These are phyloP conservation scores for Russula virescens DNA, from an alignment of 768 basidiomycete genomes.

Conservation along the genomic window DNA sequence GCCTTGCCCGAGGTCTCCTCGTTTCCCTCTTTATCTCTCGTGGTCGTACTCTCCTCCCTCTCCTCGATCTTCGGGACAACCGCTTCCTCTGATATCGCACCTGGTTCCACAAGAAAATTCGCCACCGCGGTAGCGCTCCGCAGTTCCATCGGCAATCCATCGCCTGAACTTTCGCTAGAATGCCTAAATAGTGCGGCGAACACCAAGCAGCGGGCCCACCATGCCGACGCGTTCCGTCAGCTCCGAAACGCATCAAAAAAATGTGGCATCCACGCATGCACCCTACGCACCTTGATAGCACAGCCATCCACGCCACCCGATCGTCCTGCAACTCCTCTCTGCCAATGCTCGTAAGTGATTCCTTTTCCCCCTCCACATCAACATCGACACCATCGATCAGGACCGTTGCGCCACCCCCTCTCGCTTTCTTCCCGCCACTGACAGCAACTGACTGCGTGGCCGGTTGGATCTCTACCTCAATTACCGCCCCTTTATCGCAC, in stretches of 20 bases:
- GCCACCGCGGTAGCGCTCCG: constrained; percentile 56
- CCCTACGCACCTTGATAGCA: constrained; percentile 55
- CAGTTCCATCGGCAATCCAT: constrained; percentile 55
- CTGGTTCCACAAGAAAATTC: constrained; percentile 48
- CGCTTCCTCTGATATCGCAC: constrained; percentile 21
- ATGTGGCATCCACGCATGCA: constrained; percentile 16
- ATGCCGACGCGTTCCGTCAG: constrained; percentile 4
- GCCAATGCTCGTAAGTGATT: constrained; percentile 62
- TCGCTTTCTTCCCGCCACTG: constrained; percentile 28
- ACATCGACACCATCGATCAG: constrained; percentile 40
- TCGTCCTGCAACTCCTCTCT: constrained; percentile 75
- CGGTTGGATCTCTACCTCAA: constrained; percentile 52
- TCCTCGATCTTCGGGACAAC: constrained; percentile 24
- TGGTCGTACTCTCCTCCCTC: constrained; percentile 9
- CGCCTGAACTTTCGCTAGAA: constrained; percentile 46
- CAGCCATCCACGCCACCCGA: constrained; percentile 55
- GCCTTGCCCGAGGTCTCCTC: constrained; percentile 20
- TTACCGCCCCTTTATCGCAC: constrained; percentile 52
- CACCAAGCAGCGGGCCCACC: not conserved
- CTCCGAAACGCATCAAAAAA: constrained; percentile 8
- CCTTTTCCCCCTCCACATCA: constrained; percentile 65
- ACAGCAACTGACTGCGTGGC: constrained; percentile 24
- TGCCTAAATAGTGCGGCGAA: constrained; percentile 31
- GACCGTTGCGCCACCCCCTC: constrained; percentile 30
- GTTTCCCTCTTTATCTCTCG: constrained; percentile 9